Evolutionary conservation across 2,329 filamentous ascomycete genomes (phyloP), one percentile per base, ranked within the genome.

Genomic region (Hypoxylon rubiginosum): DNA sequence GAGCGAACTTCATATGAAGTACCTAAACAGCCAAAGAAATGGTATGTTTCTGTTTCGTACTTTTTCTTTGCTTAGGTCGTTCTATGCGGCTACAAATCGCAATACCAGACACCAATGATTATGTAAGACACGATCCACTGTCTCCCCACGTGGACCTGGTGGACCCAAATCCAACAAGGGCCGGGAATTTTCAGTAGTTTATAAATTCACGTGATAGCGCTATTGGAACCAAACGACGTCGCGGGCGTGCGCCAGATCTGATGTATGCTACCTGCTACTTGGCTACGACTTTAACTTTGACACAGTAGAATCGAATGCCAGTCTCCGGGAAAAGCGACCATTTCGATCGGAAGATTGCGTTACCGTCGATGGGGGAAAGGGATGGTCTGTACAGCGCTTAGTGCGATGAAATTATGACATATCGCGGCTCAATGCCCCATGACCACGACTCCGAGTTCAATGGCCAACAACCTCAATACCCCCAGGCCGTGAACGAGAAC

Each of bases 401-500:
- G 62, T 66, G 70, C 64, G 61, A 75, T 73, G 73, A 72, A 74
- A 75, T 74, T 73, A 78, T 78, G 76, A 78, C 74, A 70, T 77
- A 77, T 73, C 75, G 74, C 57, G 75, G 74, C 68, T 72, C 73
- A 43, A 60, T 73, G 46, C 76, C 76, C 69, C 69, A 71, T 64
- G 72, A 71, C 60, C 73, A 75, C 50, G 74, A 74, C 71, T 72
- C 73, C 67, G 74, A 69, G 66, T 74, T 73, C 59, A 73, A 76
- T 70, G 72, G 69, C 67, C 72, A 74, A 32, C 69, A 70, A 52
- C 60, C 58, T 46, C 67, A 73, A 58, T 74, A 73, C 67, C 64
- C 67, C 9, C 66, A 63, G 63, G 66, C 56, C 36, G 17, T 43
- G 60, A 43, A 43, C 39, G 17, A 4, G 39, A 43, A 43, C n/a